Conservation (phyloP, 2,329 filamentous ascomycete species). For the Curvularia sp. region DNA sequence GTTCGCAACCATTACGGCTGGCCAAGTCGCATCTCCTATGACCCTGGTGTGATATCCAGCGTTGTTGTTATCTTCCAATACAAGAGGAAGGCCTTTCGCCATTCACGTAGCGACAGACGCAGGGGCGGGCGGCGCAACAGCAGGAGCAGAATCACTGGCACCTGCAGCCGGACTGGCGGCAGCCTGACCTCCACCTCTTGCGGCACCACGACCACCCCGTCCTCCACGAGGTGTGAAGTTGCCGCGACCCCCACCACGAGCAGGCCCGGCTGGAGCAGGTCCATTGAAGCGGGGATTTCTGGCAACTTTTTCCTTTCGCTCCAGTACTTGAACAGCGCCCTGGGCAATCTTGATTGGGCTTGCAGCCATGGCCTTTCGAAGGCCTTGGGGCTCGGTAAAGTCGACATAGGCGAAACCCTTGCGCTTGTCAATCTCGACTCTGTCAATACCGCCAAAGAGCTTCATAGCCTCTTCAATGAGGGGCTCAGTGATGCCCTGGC, state of each 20-base stretch:
- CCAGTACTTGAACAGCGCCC: conserved; percentile 84
- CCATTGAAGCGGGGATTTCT: conserved; percentile 40
- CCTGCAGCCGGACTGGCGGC: conserved; percentile 18
- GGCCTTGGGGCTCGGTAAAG: conserved; percentile 74
- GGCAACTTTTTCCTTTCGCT: conserved; percentile 69
- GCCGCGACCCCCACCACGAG: conserved; percentile 42
- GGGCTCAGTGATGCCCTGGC: conserved; percentile 88
- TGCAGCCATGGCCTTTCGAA: conserved; percentile 80
- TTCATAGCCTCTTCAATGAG: conserved; percentile 77
- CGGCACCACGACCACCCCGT: conserved; percentile 45
- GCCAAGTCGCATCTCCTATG: neutral
- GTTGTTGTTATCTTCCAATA: neutral
- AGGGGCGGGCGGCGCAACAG: conserved; percentile 18
- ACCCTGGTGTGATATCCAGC: neutral
- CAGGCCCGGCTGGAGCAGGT: conserved; percentile 39
- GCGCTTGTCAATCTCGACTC: conserved; percentile 90
- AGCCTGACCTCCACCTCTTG: conserved; percentile 40
- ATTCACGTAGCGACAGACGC: conserved; percentile 18
- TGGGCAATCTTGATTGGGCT: conserved; percentile 85
- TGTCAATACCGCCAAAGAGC: conserved; percentile 74
- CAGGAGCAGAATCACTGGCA: conserved; percentile 14
- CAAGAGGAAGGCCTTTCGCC: neutral
- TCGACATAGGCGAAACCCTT: conserved; percentile 95
- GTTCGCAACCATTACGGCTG: neutral
- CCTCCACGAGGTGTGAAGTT: conserved; percentile 47